Conservation (phyloP, 1,139 yeast genomes). For the Saccharomyces hybrid region DNA sequence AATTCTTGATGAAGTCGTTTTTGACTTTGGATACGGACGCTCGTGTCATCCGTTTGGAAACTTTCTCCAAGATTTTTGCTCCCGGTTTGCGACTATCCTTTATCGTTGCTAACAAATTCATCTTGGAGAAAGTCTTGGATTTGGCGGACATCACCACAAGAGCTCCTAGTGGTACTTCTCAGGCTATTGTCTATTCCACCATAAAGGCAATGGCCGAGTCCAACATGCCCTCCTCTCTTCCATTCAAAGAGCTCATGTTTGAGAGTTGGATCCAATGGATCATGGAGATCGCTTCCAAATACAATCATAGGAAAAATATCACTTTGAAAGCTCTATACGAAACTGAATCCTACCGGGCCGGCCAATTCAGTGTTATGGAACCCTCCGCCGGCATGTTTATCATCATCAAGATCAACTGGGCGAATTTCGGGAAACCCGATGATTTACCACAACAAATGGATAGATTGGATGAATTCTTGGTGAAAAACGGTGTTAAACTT, state of each 20-base stretch:
- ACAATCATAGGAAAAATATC: conserved; percentile 48
- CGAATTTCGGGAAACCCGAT: conserved; percentile 4
- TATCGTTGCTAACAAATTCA: conserved; percentile 59
- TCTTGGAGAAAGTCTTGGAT: conserved; percentile 39
- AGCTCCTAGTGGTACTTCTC: conserved; percentile 49
- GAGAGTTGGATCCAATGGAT: conserved; percentile 68
- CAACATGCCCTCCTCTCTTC: conserved; percentile 1
- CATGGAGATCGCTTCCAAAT: conserved; percentile 50
- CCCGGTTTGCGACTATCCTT: conserved; percentile 86
- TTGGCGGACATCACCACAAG: conserved; percentile 43
- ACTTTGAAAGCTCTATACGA: conserved; percentile 35
- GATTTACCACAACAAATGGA: conserved; percentile 35
- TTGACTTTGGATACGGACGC: conserved; percentile 68
- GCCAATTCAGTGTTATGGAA: conserved; percentile 42
- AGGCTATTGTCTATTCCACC: conserved; percentile 32
- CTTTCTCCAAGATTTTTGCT: conserved; percentile 77
- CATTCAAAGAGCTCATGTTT: conserved; percentile 29
- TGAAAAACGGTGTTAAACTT: conserved; percentile 40
- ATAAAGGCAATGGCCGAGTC: conserved; percentile 16
- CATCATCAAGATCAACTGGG: conserved; percentile 42
- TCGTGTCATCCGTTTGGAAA: conserved; percentile 75
- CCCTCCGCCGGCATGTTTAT: conserved; percentile 82
- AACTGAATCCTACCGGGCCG: conserved; percentile 34
- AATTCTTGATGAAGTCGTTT: conserved; percentile 57
- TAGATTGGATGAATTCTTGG: conserved; percentile 15